These are phyloP conservation scores for Syzygium syzygioides DNA, from an alignment of 441 rosid genomes.

Conservation along the genomic window DNA sequence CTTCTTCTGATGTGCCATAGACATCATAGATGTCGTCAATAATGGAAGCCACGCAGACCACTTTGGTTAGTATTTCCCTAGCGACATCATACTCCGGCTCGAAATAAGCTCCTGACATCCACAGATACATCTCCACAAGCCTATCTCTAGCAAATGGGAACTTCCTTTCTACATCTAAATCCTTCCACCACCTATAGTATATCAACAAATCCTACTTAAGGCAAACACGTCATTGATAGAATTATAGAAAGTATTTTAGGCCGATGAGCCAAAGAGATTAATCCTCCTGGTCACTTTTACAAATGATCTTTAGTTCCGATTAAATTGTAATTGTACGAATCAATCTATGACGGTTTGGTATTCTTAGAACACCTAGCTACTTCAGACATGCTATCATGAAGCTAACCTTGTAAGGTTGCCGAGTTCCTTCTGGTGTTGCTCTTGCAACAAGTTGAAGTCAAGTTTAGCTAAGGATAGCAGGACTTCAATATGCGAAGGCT, in stretches of 20 bases:
- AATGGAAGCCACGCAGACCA: neutral
- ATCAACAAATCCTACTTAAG: neutral
- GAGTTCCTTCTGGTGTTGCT: conserved; percentile 22
- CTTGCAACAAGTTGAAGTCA: conserved; percentile 22
- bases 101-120: conserved; percentile 13
- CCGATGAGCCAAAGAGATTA: too few relatives aligned
- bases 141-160: conserved; percentile 26
- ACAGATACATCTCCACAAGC: conserved; percentile 18
- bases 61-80: conserved; percentile 12
- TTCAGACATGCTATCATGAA: too few relatives aligned
- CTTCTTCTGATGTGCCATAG: conserved; percentile 28
- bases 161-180: conserved; percentile 6
- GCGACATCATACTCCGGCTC: conserved; percentile 25
- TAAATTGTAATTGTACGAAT: neutral
- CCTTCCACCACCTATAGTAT: conserved; percentile 29
- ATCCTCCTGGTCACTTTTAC: too few relatives aligned
- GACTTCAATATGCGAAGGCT: conserved; percentile 9
- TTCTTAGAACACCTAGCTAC: neutral
- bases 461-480: conserved; percentile 30
- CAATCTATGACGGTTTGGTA: neutral
- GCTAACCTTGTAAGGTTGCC: conserved; percentile 4
- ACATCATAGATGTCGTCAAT: conserved; percentile 36
- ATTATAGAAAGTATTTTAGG: neutral
- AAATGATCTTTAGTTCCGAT: neutral
- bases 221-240: neutral